Evolutionary conservation across 306 rosid species (phyloP), one percentile per base, ranked within the genome.

Genomic region (Senna siamea): DNA sequence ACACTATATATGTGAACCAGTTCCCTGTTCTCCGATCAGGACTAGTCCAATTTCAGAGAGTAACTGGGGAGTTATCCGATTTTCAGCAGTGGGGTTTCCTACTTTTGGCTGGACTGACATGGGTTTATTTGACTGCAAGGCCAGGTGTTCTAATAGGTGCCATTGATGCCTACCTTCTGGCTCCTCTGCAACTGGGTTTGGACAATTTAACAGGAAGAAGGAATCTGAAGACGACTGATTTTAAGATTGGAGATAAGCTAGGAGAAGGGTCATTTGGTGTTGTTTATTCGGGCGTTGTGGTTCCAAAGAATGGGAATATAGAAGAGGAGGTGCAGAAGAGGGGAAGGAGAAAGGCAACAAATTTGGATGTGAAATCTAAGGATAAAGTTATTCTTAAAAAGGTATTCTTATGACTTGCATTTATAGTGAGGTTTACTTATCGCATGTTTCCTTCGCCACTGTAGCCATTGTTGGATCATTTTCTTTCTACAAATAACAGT

Each of bases 251-350:
- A 22, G 87, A 86, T 5, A 94, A 89, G 82, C 59, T 94, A 18
- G 97, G 97, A 53, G 99, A 94, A 80, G 99, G 99, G 3, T 89
- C 96, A 3, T 92, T 92, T 43, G 99, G 99, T 18, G 78, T 94
- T 80, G 99, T 94, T 53, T 94, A 92, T 83, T 78, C 95, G 9
- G 97, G 96, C 66, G 82, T 83, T 9, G 50, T 94, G 68, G 74
- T 87, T 50, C 92, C 97, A 0, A 93, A 85, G 73, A 89, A 85
- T 71, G 80, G 48, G 35, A 62, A 66, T 62, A 77, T 60, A 5
- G 82, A 77, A n/a, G 79, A 81, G 73, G 70, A 26, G 22, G 59
- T 30, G 23, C 84, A 70, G 85, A 83, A 48, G 66, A 83, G 81
- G 78, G 87, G 92, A 20, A 83, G 79, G 73, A 86, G 75, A 35